These are phyloP conservation scores for Schizosaccharomyces osmophilus DNA, from an alignment of 805 yeast species.

Conservation along the genomic window DNA sequence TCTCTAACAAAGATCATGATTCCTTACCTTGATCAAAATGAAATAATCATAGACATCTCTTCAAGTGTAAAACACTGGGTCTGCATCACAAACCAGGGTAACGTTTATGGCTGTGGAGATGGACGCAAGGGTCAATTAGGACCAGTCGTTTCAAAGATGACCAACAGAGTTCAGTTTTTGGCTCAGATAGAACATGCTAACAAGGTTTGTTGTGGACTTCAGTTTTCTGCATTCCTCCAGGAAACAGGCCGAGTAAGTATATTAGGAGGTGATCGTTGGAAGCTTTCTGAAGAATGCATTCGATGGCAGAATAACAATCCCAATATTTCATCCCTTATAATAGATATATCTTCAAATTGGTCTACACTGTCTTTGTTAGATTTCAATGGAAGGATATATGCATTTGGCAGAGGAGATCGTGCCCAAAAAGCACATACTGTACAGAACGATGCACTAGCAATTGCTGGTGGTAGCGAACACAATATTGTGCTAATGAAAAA, in stretches of 20 bases:
- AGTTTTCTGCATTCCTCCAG: neutral
- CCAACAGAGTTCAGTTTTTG: neutral
- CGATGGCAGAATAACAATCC: neutral
- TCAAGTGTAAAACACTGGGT: neutral
- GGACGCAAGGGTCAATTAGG: slow-evolving; percentile 3
- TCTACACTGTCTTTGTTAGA: neutral
- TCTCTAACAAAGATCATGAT: neutral
- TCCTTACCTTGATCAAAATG: neutral
- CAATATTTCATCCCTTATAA: neutral
- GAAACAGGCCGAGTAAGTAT: neutral
- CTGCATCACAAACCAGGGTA: neutral
- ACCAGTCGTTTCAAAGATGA: neutral
- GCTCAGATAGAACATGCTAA: neutral
- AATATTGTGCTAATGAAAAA: neutral
- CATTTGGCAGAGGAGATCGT: slow-evolving; percentile 1
- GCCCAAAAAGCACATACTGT: slow-evolving; percentile 1
- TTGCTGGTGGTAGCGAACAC: neutral
- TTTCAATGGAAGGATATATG: neutral
- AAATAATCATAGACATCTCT: neutral
- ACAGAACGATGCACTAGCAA: too few species aligned
- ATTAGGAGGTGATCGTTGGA: neutral
- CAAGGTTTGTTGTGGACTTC: neutral
- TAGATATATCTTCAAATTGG: neutral
- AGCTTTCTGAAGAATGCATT: neutral
- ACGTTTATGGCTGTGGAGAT: slow-evolving; percentile 1